Evolutionary conservation across 2,329 filamentous ascomycete species (phyloP).

Genomic region (Curvularia spicifera): DNA sequence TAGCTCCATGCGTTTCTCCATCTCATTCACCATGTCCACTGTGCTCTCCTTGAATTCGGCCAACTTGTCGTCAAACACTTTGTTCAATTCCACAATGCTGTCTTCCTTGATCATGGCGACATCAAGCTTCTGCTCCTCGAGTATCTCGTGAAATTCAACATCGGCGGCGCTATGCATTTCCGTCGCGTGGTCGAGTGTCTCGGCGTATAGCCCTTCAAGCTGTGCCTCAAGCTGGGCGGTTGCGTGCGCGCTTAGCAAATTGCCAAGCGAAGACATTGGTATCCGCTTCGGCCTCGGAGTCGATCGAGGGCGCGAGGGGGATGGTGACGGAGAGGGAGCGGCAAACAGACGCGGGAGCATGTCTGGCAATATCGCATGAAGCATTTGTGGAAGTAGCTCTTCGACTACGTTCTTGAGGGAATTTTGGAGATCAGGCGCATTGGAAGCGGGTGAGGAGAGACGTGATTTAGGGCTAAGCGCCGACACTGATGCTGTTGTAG

Average conservation of each 20-base stretch:
- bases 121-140: slow-evolving; percentile 15
- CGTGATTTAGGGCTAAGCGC: background rate
- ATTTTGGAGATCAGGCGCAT: slow-evolving; percentile 7
- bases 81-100: slow-evolving; percentile 1
- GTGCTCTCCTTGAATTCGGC: slow-evolving; percentile 9
- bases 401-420: slow-evolving; percentile 13
- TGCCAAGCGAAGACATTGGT: slow-evolving; percentile 9
- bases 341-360: slow-evolving; percentile 6
- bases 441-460: background rate
- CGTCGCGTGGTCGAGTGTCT: slow-evolving; percentile 16
- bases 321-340: slow-evolving; percentile 1
- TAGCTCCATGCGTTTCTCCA: slow-evolving; percentile 2
- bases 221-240: slow-evolving; percentile 4
- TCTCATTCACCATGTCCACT: slow-evolving; percentile 3
- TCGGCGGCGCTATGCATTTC: slow-evolving; percentile 14
- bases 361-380: slow-evolving; percentile 9
- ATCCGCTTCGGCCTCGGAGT: background rate
- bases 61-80: slow-evolving; percentile 8
- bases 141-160: slow-evolving; percentile 15
- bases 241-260: slow-evolving; percentile 9
- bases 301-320: background rate
- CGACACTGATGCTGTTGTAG: background rate
- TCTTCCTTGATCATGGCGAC: slow-evolving; percentile 11
- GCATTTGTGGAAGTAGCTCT: slow-evolving; percentile 11
- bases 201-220: slow-evolving; percentile 7